Evolutionary conservation across 2,329 filamentous ascomycete genomes (phyloP).

Genomic region (Xylaria sp.): DNA sequence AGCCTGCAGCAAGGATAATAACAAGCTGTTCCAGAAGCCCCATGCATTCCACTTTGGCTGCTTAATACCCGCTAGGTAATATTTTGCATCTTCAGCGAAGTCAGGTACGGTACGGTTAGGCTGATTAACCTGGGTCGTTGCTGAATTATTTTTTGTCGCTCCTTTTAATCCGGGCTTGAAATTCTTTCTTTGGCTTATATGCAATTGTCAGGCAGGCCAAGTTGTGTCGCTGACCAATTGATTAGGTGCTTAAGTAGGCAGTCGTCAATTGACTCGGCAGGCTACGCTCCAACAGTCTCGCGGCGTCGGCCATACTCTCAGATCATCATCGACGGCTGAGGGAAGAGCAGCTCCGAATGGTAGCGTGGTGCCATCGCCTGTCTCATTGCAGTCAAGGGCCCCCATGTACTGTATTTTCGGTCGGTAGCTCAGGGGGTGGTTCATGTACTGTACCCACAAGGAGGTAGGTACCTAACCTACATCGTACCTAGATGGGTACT

Average conservation of each 20-base stretch:
- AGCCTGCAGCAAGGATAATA: slow-evolving; percentile 36
- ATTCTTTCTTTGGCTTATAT: neutral
- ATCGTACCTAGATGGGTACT: neutral
- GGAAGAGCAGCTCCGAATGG: slow-evolving; percentile 38
- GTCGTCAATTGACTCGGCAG: slow-evolving; percentile 12
- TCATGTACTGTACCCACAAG: neutral
- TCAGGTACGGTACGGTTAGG: neutral
- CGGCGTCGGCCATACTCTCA: slow-evolving; percentile 21
- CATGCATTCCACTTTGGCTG: slow-evolving; percentile 3
- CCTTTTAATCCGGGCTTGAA: neutral
- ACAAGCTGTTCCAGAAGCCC: slow-evolving; percentile 34
- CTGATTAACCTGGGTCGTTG: neutral
- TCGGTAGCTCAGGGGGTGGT: slow-evolving; percentile 24
- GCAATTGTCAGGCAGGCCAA: neutral
- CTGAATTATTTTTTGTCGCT: neutral
- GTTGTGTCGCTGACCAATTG: slow-evolving; percentile 17
- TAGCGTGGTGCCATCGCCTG: slow-evolving; percentile 36
- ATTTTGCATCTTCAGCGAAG: neutral
- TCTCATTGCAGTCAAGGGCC: slow-evolving; percentile 39
- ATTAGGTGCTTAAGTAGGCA: slow-evolving; percentile 13
- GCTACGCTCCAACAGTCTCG: neutral
- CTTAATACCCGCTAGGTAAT: neutral
- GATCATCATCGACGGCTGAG: slow-evolving; percentile 31
- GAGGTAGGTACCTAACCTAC: neutral
- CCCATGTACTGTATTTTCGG: slow-evolving; percentile 22